Evolutionary conservation across 2,329 filamentous ascomycete genomes (phyloP).

Genomic region (Achaetomium macrosporum): DNA sequence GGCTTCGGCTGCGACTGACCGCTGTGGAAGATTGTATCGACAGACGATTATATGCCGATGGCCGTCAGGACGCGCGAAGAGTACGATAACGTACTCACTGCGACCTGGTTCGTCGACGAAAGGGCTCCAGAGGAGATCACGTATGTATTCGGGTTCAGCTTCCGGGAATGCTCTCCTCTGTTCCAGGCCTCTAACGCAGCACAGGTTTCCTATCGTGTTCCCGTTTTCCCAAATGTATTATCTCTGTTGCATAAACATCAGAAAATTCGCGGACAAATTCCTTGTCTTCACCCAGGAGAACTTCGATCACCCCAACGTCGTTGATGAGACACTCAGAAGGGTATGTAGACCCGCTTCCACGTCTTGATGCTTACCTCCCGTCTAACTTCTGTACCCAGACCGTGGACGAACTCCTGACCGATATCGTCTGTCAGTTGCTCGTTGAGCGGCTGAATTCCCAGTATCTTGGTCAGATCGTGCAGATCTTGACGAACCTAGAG

Average conservation of each 20-base stretch:
- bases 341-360: constrained; percentile 35
- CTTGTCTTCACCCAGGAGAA: constrained; percentile 97
- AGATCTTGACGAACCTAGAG: constrained; percentile 95
- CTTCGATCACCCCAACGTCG: constrained; percentile 82
- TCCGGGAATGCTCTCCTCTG: background rate
- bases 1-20: background rate
- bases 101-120: constrained; percentile 92
- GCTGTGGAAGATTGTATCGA: constrained; percentile 59
- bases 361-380: no score
- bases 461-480: constrained; percentile 95
- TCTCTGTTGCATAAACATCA: constrained; percentile 94
- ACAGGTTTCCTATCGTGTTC: constrained; percentile 84
- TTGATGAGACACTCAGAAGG: constrained; percentile 83
- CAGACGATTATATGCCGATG: constrained; percentile 99
- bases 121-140: constrained; percentile 68
- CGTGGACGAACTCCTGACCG: constrained; percentile 87
- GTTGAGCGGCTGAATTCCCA: constrained; percentile 85
- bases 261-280: constrained; percentile 96
- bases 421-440: constrained; percentile 85
- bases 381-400: constrained; percentile 46
- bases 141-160: constrained; percentile 40
- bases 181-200: constrained; percentile 8
- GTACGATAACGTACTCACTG: constrained; percentile 91
- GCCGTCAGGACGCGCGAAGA: constrained; percentile 84
- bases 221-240: constrained; percentile 99